These are phyloP conservation scores for Lodderomyces beijingensis DNA, from an alignment of 1,139 yeast genomes.

Conservation along the genomic window DNA sequence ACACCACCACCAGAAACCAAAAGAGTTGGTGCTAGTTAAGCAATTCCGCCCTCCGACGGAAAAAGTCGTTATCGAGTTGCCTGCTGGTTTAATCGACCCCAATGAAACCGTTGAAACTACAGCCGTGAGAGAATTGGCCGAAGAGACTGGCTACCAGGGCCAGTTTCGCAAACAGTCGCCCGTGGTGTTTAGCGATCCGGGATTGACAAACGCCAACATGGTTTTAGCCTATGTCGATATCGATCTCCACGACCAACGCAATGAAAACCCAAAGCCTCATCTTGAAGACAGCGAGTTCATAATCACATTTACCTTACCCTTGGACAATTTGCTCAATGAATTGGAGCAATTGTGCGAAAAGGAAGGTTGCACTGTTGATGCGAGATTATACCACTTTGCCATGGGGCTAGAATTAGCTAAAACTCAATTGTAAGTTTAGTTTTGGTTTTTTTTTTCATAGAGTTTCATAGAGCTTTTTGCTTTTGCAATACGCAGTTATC, in stretches of 20 bases:
- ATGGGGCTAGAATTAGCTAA: slow-evolving; percentile 47
- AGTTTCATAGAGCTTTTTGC: too few species aligned
- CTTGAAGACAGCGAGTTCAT: slow-evolving; percentile 89
- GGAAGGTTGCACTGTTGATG: slow-evolving; percentile 77
- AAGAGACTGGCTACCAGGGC: slow-evolving; percentile 89
- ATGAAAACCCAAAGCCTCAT: slow-evolving; percentile 63
- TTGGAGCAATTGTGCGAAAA: slow-evolving; percentile 44
- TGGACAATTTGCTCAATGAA: slow-evolving; percentile 52
- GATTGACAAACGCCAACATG: slow-evolving; percentile 87
- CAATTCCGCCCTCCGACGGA: slow-evolving; percentile 92
- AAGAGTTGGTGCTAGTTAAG: slow-evolving; percentile 69
- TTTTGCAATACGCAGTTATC: too few species aligned
- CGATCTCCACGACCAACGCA: slow-evolving; percentile 62
- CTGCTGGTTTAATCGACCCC: slow-evolving; percentile 92
- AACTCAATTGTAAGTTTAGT: slow-evolving; percentile 1
- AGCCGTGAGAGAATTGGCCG: slow-evolving; percentile 81
- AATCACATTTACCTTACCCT: slow-evolving; percentile 70
- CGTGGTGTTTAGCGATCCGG: slow-evolving; percentile 79
- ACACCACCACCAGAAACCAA: slow-evolving; percentile 37
- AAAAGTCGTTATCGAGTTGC: slow-evolving; percentile 85
- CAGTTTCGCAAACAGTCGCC: slow-evolving; percentile 50
- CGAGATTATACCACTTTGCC: slow-evolving; percentile 82
- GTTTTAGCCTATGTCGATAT: slow-evolving; percentile 75
- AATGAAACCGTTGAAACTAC: slow-evolving; percentile 72
- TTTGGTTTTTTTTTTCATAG: too few species aligned